Percentiles rank a stretch among this genome's conserved stretches.
Evolutionary conservation across 345 rosid genomes (phyloP).

Genomic region (Populus deltoides): DNA sequence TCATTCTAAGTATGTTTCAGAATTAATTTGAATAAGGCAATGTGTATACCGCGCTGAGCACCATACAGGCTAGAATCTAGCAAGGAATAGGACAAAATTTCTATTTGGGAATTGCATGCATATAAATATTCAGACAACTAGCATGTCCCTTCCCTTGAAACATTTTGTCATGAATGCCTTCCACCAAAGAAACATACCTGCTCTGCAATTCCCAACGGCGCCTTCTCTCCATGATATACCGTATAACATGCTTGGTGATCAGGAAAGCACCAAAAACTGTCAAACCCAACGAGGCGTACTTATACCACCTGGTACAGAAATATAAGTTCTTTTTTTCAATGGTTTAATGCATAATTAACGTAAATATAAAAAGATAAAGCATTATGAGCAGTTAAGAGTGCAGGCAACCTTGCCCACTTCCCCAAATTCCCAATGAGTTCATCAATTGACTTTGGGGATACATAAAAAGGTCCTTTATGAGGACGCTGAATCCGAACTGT

Average conservation of each 20-base stretch:
- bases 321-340: neutral
- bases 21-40: neutral
- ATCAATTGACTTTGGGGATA: conserved; percentile 71
- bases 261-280: conserved; percentile 61
- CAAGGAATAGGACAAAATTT: neutral
- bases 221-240: conserved; percentile 58
- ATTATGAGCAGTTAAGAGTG: neutral
- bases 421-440: conserved; percentile 62
- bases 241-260: conserved; percentile 53
- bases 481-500: conserved; percentile 76
- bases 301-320: conserved; percentile 60
- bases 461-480: conserved; percentile 84
- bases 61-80: neutral
- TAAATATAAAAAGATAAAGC: neutral
- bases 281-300: conserved; percentile 66
- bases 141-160: neutral
- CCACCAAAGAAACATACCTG: conserved; percentile 37
- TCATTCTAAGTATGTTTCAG: neutral
- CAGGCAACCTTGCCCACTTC: conserved; percentile 73
- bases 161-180: neutral
- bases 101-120: neutral
- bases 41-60: neutral
- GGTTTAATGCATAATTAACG: neutral
- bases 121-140: neutral
- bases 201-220: conserved; percentile 44